Percentiles rank a stretch among this genome's conserved stretches.
These are phyloP conservation scores for Verticillium longisporum DNA, from an alignment of 2,329 filamentous ascomycete genomes.

Conservation along the genomic window DNA sequence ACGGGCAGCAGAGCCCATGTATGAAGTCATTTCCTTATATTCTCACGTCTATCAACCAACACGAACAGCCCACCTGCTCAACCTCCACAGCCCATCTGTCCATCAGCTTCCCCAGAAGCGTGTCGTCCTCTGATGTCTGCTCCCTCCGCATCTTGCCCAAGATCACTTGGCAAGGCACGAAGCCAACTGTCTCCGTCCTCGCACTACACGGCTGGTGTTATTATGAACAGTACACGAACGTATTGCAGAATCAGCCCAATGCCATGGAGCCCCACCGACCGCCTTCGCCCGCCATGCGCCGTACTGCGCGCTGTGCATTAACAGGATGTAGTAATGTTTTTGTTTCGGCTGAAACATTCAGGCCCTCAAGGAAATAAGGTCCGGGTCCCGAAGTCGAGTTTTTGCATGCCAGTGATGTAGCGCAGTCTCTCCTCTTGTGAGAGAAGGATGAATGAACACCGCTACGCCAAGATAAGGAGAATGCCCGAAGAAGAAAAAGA, in stretches of 20 bases:
- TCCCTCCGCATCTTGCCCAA: not conserved
- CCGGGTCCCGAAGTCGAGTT: slow-evolving; percentile 9
- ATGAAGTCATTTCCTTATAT: slow-evolving; percentile 1
- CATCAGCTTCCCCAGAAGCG: not conserved
- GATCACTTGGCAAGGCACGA: not conserved
- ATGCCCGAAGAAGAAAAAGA: slow-evolving; percentile 19
- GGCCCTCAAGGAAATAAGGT: not conserved
- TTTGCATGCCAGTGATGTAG: slow-evolving; percentile 13
- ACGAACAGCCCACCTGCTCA: not conserved
- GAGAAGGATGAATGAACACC: slow-evolving; percentile 5
- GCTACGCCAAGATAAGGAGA: slow-evolving; percentile 12
- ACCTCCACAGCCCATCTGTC: not conserved
- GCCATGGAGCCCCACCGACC: slow-evolving; percentile 15
- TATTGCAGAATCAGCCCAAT: slow-evolving; percentile 25
- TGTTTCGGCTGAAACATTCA: slow-evolving; percentile 5
- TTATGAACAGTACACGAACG: slow-evolving; percentile 13
- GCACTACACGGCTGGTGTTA: slow-evolving; percentile 2
- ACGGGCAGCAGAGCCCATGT: not conserved
- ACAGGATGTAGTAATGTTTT: slow-evolving; percentile 14
- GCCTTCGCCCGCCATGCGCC: slow-evolving; percentile 29
- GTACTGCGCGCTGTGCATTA: slow-evolving; percentile 31
- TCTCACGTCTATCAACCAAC: slow-evolving; percentile 1
- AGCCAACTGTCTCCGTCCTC: not conserved
- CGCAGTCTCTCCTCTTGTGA: slow-evolving; percentile 6
- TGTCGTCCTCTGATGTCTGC: not conserved